Evolutionary conservation across 2,329 filamentous ascomycete genomes (phyloP).

Genomic region (Aspergillus novoparasiticus): DNA sequence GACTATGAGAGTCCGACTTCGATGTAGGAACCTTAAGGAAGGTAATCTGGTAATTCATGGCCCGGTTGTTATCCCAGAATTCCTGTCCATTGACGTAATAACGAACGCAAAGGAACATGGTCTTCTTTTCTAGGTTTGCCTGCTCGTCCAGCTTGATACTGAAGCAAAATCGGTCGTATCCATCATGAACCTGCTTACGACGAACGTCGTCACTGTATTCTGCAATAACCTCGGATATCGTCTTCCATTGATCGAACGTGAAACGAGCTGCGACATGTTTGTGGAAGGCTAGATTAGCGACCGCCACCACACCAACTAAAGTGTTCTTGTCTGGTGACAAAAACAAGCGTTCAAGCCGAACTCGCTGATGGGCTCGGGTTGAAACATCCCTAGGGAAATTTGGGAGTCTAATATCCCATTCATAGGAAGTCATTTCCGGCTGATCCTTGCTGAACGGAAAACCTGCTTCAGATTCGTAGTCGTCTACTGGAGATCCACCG

Average conservation of each 20-base stretch:
- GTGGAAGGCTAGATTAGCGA: constrained; percentile 85
- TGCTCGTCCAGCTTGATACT: constrained; percentile 90
- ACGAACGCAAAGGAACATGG: constrained; percentile 85
- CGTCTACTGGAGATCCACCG: constrained; percentile 86
- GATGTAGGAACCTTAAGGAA: constrained; percentile 78
- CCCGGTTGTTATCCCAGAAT: constrained; percentile 92
- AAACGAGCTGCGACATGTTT: constrained; percentile 91
- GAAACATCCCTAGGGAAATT: constrained; percentile 77
- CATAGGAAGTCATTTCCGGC: constrained; percentile 58
- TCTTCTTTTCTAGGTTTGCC: constrained; percentile 89
- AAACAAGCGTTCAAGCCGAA: constrained; percentile 84
- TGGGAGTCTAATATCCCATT: constrained; percentile 83
- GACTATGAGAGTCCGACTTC: constrained; percentile 51
- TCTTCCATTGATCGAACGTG: constrained; percentile 98
- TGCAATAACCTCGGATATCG: constrained; percentile 89
- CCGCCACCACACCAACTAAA: constrained; percentile 78
- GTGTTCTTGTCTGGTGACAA: constrained; percentile 85
- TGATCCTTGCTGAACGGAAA: constrained; percentile 75
- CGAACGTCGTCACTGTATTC: constrained; percentile 82
- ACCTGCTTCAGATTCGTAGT: constrained; percentile 82
- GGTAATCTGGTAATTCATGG: constrained; percentile 89
- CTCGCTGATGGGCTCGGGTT: constrained; percentile 62
- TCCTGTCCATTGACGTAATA: constrained; percentile 84
- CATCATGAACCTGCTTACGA: constrained; percentile 62
- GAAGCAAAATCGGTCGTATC: constrained; percentile 89